Evolutionary conservation across 768 basidiomycete species (phyloP), one percentile per base, ranked within the genome.

Genomic region (Rhodotorula toruloides): DNA sequence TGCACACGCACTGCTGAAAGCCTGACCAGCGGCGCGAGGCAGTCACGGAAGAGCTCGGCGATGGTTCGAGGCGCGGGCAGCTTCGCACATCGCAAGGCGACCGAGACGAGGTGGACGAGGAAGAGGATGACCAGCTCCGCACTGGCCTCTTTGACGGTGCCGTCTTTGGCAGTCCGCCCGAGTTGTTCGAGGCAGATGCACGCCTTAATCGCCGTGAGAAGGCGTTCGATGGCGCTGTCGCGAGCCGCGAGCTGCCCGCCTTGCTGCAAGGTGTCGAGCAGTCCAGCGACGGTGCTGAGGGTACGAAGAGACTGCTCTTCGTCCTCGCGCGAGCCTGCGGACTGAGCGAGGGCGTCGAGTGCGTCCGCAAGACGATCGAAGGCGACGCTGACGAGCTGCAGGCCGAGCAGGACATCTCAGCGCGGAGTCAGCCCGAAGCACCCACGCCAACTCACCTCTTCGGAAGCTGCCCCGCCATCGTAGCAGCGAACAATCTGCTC

Each of bases 401-500:
- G 13, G 12, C 19, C 19, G 29, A 0, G 19, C 14, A 11, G 11
- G 32, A 31, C 29, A 3, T 31, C 17, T 49, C n/a, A 34, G 34
- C 16, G 2, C 12, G 50, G 13, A 1, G 19, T 32, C 11, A 4
- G 27, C 19, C 6, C 19, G 22, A 13, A 29, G 1, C 1, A 19
- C 6, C 13, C 21, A 9, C 10, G 27, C 22, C 9, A 5, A 29
- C 64, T 34, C 39, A 63, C 66, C 66, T 72, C 70, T 32, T 72
- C 66, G 1, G 70, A 72, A 7, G 70, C 70, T 2, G 47, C 25
- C 13, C n/a, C n/a, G n/a, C 70, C 70, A 48, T 67, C 60, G n/a
- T 68, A 72, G 44, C 70, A 72, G 34, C 40, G 58, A 29, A 68
- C 67, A 27, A 72, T 63, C 50, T 72, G 70, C 42, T 72, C 63